Evolutionary conservation across 108 stramenopile species (phyloP).

Genomic region (Nitzschia inconspicua): DNA sequence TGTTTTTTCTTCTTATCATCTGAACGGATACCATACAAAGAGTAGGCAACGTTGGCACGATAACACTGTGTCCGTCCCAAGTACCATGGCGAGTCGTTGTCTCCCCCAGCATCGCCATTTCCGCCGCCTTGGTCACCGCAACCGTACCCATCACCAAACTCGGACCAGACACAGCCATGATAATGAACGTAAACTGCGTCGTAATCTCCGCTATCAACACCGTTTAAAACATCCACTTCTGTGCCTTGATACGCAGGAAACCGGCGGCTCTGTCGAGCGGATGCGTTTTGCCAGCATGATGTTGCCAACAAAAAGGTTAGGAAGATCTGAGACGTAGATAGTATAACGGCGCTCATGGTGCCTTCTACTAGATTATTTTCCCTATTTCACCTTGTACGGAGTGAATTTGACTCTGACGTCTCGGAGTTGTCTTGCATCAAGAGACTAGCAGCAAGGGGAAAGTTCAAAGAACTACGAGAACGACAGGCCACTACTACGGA

Average conservation of each 20-base stretch:
- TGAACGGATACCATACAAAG: constrained; percentile 40
- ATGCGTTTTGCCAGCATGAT: no score
- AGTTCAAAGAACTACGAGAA: no score
- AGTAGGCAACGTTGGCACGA: constrained; percentile 59
- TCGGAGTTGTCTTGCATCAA: no score
- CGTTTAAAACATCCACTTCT: neutral
- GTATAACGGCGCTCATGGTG: no score
- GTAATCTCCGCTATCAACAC: constrained; percentile 14
- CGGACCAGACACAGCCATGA: constrained; percentile 37
- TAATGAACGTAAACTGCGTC: constrained; percentile 36
- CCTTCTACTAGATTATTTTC: no score
- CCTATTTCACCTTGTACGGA: no score
- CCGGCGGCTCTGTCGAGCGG: no score
- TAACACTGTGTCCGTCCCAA: constrained; percentile 40
- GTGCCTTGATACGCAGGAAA: constrained; percentile 1
- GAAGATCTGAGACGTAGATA: no score
- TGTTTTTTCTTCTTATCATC: constrained; percentile 1
- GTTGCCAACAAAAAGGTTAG: no score
- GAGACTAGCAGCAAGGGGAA: no score
- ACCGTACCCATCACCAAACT: constrained; percentile 7
- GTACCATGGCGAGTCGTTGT: constrained; percentile 38
- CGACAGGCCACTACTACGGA: no score
- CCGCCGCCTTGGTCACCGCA: neutral
- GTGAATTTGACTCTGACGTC: no score
- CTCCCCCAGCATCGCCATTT: constrained; percentile 17